A percentile compares a stretch with the other conserved stretches of the same genome.
phyloP scores from a whole-genome alignment of 2,329 filamentous ascomycete genomes.

The Trichophyton mentagrophytes region DNA sequence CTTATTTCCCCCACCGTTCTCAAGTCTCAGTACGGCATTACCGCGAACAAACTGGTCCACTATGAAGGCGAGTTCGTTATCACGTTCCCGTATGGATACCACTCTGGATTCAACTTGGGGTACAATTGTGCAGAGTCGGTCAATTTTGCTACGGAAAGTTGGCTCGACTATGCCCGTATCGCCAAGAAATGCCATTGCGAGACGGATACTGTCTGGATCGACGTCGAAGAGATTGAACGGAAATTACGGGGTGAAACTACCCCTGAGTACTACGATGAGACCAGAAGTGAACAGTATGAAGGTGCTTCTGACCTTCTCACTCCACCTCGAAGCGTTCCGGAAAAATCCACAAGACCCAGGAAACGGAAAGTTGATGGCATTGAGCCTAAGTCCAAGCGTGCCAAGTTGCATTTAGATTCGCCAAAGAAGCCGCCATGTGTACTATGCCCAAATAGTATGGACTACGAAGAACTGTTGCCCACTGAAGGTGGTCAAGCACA shows the following conservation, averaged over 20 bases:
- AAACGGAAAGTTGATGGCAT: slow-evolving; percentile 56
- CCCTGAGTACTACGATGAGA: slow-evolving; percentile 31
- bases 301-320: slow-evolving; percentile 59
- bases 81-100: slow-evolving; percentile 95
- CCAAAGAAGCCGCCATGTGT: slow-evolving; percentile 70
- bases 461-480: slow-evolving; percentile 65
- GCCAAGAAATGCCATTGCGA: slow-evolving; percentile 97
- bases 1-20: slow-evolving; percentile 84
- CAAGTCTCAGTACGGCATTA: slow-evolving; percentile 80
- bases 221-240: slow-evolving; percentile 89
- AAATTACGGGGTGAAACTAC: slow-evolving; percentile 75
- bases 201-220: slow-evolving; percentile 95
- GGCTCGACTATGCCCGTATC: slow-evolving; percentile 88
- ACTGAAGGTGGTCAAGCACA: slow-evolving; percentile 72
- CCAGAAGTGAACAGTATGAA: slow-evolving; percentile 53
- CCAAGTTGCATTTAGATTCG: slow-evolving; percentile 59
- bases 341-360: slow-evolving; percentile 49
- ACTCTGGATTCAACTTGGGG: slow-evolving; percentile 93
- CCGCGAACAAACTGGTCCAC: slow-evolving; percentile 88
- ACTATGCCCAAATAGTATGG: slow-evolving; percentile 81
- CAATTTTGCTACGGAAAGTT: slow-evolving; percentile 91
- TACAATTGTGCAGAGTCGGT: slow-evolving; percentile 99
- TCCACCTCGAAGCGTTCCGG: slow-evolving; percentile 60
- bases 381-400: slow-evolving; percentile 59
- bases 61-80: slow-evolving; percentile 97